Evolutionary conservation across 1,284 basidiomycete species (phyloP).

Genomic region (Kalmanozyma brasiliensis): DNA sequence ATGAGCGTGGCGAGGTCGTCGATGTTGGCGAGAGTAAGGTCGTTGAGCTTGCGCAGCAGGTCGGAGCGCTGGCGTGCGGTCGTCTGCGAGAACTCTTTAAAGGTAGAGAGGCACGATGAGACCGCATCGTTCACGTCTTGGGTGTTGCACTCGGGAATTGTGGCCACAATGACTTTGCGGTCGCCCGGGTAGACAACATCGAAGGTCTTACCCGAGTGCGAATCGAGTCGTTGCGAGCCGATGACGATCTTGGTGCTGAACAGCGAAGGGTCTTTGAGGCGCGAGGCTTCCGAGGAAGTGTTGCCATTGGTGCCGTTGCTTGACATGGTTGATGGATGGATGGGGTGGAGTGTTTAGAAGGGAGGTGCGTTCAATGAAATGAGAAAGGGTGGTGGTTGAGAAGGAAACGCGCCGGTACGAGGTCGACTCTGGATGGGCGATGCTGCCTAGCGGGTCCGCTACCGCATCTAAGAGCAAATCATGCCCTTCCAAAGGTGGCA

Average conservation of each 20-base stretch:
- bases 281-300: slow-evolving; percentile 14
- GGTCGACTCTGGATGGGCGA: too few species aligned
- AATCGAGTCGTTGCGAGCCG: slow-evolving; percentile 22
- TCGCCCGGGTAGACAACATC: slow-evolving; percentile 33
- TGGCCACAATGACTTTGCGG: slow-evolving; percentile 14
- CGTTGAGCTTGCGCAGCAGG: slow-evolving; percentile 40
- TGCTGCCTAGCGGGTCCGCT: too few species aligned
- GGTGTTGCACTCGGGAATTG: slow-evolving; percentile 33
- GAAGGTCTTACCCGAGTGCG: slow-evolving; percentile 28
- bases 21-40: slow-evolving; percentile 31
- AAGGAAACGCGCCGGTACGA: too few species aligned
- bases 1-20: slow-evolving; percentile 46
- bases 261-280: slow-evolving; percentile 33
- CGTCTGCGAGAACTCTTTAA: slow-evolving; percentile 18
- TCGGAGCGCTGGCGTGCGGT: slow-evolving; percentile 28
- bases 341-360: not conserved
- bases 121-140: slow-evolving; percentile 36
- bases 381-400: not conserved
- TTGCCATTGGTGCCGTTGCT: slow-evolving; percentile 7
- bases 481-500: not conserved
- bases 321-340: slow-evolving; percentile 8
- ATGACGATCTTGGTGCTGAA: slow-evolving; percentile 34
- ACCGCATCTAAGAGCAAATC: not conserved
- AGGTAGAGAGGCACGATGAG: slow-evolving; percentile 20
- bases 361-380: too few species aligned